phyloP scores from a whole-genome alignment of 129 eudicot genomes.

The Pseudognaphalium luteoalbum region DNA sequence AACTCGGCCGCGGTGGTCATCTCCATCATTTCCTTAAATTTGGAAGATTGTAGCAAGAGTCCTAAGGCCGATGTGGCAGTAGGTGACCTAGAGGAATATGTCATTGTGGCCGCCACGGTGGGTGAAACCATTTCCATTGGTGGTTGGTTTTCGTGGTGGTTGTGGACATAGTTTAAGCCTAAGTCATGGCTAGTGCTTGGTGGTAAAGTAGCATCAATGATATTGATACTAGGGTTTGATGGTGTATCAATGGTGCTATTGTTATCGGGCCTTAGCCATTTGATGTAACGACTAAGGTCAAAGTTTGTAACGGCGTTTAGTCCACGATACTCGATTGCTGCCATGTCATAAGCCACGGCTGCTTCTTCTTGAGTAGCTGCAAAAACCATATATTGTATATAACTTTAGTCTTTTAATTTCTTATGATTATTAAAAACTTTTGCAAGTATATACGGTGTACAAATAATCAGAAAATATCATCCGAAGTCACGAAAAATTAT shows the following conservation, averaged over 20 bases:
- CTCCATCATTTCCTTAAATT: slow-evolving; percentile 89
- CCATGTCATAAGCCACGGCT: slow-evolving; percentile 88
- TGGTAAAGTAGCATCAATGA: slow-evolving; percentile 13
- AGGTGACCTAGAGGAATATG: slow-evolving; percentile 40
- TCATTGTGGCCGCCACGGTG: slow-evolving; percentile 5
- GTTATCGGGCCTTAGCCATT: slow-evolving; percentile 69
- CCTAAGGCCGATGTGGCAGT: slow-evolving; percentile 85
- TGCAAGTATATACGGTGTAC: too few species aligned
- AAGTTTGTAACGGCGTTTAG: slow-evolving; percentile 85
- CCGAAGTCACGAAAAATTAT: background rate
- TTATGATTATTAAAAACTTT: too few species aligned
- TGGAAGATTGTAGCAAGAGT: slow-evolving; percentile 72
- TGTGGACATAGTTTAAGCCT: slow-evolving; percentile 30
- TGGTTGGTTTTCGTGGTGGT: slow-evolving; percentile 21
- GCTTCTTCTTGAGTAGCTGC: slow-evolving; percentile 93
- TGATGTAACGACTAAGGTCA: slow-evolving; percentile 83
- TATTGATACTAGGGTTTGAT: slow-evolving; percentile 36
- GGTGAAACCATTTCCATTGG: slow-evolving; percentile 19
- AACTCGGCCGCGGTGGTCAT: slow-evolving; percentile 68
- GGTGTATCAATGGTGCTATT: slow-evolving; percentile 25
- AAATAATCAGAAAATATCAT: background rate
- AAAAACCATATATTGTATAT: background rate
- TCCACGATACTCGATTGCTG: slow-evolving; percentile 86
- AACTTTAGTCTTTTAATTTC: background rate
- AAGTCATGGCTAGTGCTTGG: slow-evolving; percentile 31